Percentiles rank a stretch among this genome's conserved stretches.
These are phyloP conservation scores for Ascodesmis nigricans DNA, from an alignment of 495 filamentous ascomycete genomes.

Conservation along the genomic window DNA sequence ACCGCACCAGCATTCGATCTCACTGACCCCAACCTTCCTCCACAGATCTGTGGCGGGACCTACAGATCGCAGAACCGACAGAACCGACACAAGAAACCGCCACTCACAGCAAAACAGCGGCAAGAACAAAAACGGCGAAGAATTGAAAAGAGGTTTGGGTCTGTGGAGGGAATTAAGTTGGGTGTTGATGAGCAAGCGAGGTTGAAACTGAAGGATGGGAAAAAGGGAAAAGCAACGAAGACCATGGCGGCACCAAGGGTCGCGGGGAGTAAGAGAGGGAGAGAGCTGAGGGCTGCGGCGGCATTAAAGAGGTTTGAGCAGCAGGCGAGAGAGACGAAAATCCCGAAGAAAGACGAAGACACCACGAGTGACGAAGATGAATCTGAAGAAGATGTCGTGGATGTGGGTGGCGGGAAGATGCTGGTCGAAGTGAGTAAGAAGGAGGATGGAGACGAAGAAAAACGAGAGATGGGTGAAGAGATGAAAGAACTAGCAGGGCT, in stretches of 20 bases:
- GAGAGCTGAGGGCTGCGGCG: conserved; percentile 54
- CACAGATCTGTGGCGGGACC: conserved; percentile 47
- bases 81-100: conserved; percentile 6
- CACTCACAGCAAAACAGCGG: conserved; percentile 22
- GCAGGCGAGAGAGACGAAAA: conserved; percentile 25
- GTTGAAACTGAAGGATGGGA: conserved; percentile 42
- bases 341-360: conserved; percentile 17
- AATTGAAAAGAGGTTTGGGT: conserved; percentile 54
- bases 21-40: conserved; percentile 32
- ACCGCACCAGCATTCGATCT: too few relatives aligned
- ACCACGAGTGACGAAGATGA: conserved; percentile 12
- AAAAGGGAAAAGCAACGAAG: too few relatives aligned
- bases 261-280: conserved; percentile 42
- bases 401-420: conserved; percentile 37
- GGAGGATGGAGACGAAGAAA: conserved; percentile 32
- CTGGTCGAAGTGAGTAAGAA: conserved; percentile 50
- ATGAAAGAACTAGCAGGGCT: conserved; percentile 42
- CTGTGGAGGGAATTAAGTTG: conserved; percentile 35
- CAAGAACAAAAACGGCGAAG: conserved; percentile 37
- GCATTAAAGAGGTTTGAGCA: conserved; percentile 51
- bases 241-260: conserved; percentile 52
- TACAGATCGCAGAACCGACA: conserved; percentile 1
- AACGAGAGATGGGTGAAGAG: conserved; percentile 37
- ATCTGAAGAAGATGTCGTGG: conserved; percentile 24
- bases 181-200: conserved; percentile 43